Percentiles rank a stretch among this genome's conserved stretches.
Evolutionary conservation across 257 asterid species (phyloP).

Genomic region (Catharanthus roseus): DNA sequence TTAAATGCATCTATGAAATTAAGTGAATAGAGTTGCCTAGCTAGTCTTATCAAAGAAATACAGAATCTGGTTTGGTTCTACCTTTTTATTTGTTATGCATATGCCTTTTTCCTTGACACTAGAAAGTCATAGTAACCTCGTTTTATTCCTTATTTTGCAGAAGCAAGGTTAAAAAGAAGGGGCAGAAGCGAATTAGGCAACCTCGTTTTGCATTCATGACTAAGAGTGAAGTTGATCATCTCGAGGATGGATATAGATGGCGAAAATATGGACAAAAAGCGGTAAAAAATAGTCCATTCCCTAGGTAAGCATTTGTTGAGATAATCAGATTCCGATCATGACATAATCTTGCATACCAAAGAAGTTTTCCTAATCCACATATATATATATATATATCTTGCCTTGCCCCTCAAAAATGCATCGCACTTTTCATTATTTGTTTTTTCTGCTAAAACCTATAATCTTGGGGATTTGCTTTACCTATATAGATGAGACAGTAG

Average conservation of each 20-base stretch:
- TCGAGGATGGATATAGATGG: slow-evolving; percentile 94
- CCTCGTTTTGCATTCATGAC: slow-evolving; percentile 80
- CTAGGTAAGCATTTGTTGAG: slow-evolving; percentile 42
- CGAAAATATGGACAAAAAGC: slow-evolving; percentile 89
- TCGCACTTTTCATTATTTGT: not conserved
- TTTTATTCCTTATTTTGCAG: slow-evolving; percentile 46
- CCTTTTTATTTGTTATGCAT: not conserved
- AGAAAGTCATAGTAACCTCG: not conserved
- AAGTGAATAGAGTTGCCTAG: not conserved
- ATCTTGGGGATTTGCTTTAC: not conserved
- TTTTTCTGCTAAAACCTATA: not conserved
- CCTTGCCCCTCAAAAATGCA: not conserved
- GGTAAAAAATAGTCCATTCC: slow-evolving; percentile 74
- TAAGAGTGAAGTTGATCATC: slow-evolving; percentile 80
- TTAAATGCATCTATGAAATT: not conserved
- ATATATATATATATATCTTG: not conserved
- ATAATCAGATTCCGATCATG: not conserved
- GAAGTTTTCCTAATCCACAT: not conserved
- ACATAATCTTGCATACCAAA: not conserved
- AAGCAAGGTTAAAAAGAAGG: slow-evolving; percentile 61
- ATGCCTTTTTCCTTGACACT: not conserved
- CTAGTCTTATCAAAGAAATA: not conserved
- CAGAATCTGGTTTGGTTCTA: not conserved
- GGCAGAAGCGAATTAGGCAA: slow-evolving; percentile 55
- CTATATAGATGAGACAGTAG: not conserved